Evolutionary conservation across 768 basidiomycete species (phyloP).

Genomic region (Scleroderma bovista): DNA sequence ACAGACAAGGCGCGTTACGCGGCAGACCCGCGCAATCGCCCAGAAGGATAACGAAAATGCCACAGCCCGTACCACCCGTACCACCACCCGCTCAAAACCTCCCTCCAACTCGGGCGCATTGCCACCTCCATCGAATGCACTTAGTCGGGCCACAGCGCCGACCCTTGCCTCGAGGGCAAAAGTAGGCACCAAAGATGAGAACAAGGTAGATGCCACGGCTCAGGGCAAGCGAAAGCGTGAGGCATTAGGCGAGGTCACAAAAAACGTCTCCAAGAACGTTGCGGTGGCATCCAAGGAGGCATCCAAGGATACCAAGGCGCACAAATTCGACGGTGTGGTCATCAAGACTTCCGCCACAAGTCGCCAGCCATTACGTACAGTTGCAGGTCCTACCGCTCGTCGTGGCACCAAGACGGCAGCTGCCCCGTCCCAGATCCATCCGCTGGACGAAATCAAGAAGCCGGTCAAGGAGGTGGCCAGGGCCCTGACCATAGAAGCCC

Average conservation of each 20-base stretch:
- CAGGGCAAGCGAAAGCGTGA: constrained; percentile 72
- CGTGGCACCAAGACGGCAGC: constrained; percentile 29
- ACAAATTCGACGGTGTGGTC: constrained; percentile 59
- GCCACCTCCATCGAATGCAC: constrained; percentile 31
- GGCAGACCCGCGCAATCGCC: constrained; percentile 46
- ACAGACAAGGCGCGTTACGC: constrained; percentile 62
- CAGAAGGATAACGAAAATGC: constrained; percentile 67
- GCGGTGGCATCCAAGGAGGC: constrained; percentile 34
- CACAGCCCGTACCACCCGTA: constrained; percentile 55
- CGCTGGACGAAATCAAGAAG: constrained; percentile 27
- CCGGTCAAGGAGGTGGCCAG: constrained; percentile 29
- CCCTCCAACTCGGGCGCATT: constrained; percentile 34
- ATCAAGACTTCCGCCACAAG: constrained; percentile 38
- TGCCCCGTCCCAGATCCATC: constrained; percentile 14
- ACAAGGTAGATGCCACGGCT: constrained; percentile 41
- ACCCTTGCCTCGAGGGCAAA: constrained; percentile 34
- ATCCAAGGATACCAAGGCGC: constrained; percentile 44
- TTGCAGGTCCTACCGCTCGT: constrained; percentile 36
- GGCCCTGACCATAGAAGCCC: constrained; percentile 5
- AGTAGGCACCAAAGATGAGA: constrained; percentile 24
- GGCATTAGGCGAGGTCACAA: constrained; percentile 65
- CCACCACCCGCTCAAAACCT: constrained; percentile 55
- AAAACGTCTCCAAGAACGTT: constrained; percentile 37
- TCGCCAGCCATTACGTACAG: constrained; percentile 54
- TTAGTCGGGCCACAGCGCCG: constrained; percentile 38